Base-by-base conservation (phyloP, 495 filamentous ascomycete genomes). In the Thermothielavioides terrestris region DNA sequence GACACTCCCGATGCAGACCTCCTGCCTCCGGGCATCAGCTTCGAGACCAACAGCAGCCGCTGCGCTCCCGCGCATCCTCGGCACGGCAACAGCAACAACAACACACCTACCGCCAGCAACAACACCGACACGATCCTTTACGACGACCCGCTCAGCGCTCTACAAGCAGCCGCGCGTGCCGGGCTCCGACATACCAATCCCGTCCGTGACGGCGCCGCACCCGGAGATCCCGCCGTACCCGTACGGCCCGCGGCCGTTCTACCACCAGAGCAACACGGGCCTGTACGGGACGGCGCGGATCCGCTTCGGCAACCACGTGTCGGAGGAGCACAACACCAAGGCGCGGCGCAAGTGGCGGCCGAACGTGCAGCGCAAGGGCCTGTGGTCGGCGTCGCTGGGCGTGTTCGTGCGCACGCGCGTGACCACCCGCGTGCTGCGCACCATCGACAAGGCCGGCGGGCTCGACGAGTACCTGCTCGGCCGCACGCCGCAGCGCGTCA, bases 241-340 rank as follows among this genome's bases (percentile, higher is more conserved):
- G 0, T 86, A 86, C 69, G 85, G 85, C n/a, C 79, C 81, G n/a
- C 74, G 80, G 43, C 74, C 70, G 42, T 73, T 80, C 55, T 97
- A 85, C 79, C 92, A 94, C 66, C 89, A 95, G 67, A 79, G 82
- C 50, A 86, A 94, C 74, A 75, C 78, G 38, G 90, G 91, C 52
- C 82, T 96, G 7, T 96, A 92, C 74, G 90, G 85, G 39, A 72
- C 73, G 35, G 70, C 78, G 39, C 77, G 76, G 45, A 89, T 92
- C 70, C 87, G 83, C 49, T 92, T 88, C 76, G 92, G 92, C 62
- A 95, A 98, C 80, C 85, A 82, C 52, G 88, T 96, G 38, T 88
- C 87, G 22, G 67, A 80, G 55, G 72, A 75, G 42, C 80, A 86
- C 69, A 77, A 86, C 60, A 81, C 81, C 71, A 95, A 95, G 66